Evolutionary conservation across 306 rosid species (phyloP).

Genomic region (Dalbergia cochinchinensis): DNA sequence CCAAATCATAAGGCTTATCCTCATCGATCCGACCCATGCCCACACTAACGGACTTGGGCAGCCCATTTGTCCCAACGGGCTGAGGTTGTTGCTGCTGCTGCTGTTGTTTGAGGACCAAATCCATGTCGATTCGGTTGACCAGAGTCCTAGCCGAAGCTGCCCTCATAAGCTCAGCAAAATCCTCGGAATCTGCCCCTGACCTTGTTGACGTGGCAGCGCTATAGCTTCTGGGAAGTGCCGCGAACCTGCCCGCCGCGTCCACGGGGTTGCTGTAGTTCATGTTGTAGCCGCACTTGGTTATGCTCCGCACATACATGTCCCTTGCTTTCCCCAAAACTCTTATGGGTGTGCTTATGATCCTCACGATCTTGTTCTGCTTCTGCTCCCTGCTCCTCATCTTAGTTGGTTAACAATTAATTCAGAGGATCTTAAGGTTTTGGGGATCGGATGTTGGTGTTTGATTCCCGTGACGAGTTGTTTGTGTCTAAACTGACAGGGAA

Average conservation of each 20-base stretch:
- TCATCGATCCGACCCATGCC: conserved; percentile 84
- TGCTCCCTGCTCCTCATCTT: conserved; percentile 51
- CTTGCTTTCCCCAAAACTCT: conserved; percentile 64
- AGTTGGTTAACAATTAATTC: not conserved
- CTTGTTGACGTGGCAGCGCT: conserved; percentile 59
- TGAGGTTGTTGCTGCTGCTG: not conserved
- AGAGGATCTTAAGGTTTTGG: no score
- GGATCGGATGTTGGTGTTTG: no score
- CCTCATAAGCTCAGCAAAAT: conserved; percentile 71
- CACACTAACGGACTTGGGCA: conserved; percentile 73
- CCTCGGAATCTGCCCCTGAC: conserved; percentile 50
- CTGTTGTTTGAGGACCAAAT: conserved; percentile 58
- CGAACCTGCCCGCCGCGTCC: conserved; percentile 42
- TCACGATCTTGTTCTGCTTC: conserved; percentile 55
- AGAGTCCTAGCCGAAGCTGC: conserved; percentile 77
- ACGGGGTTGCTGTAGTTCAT: conserved; percentile 45
- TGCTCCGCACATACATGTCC: conserved; percentile 72
- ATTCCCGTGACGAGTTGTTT: no score
- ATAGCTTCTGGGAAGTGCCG: conserved; percentile 63
- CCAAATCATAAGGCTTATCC: conserved; percentile 60
- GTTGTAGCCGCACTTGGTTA: conserved; percentile 54
- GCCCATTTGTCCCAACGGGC: conserved; percentile 39
- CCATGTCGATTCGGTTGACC: conserved; percentile 61
- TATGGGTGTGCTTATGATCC: conserved; percentile 67
- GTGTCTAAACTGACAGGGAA: no score